Conservation (phyloP, 768 basidiomycete genomes). For the Macrolepiota albuminosa region DNA sequence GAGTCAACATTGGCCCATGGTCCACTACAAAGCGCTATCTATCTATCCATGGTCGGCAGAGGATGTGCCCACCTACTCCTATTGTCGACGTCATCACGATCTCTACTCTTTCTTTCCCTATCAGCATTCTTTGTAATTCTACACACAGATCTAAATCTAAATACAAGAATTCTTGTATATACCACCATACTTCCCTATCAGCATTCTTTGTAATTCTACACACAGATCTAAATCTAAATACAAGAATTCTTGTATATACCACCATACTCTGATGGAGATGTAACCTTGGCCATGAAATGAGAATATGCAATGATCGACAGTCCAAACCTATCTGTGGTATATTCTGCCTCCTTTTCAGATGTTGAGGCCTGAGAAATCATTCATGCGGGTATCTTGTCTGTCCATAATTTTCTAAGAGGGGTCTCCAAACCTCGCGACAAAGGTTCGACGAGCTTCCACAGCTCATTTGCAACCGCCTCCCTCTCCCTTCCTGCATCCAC, state of each 20-base stretch:
- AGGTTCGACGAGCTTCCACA: conserved; percentile 51
- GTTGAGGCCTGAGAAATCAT: not conserved
- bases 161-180: conserved; percentile 5
- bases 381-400: conserved; percentile 14
- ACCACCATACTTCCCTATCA: conserved; percentile 1
- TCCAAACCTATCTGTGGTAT: not conserved
- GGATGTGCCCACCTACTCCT: not conserved
- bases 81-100: conserved; percentile 10
- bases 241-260: conserved; percentile 3
- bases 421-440: conserved; percentile 32
- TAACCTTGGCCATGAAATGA: not conserved
- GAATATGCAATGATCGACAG: not conserved
- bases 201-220: conserved; percentile 14
- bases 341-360: not conserved
- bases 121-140: conserved; percentile 13
- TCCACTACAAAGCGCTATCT: conserved; percentile 3
- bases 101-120: conserved; percentile 11
- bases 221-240: conserved; percentile 8
- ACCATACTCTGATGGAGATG: not conserved
- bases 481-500: conserved; percentile 53
- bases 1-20: not conserved
- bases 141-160: conserved; percentile 9
- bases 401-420: conserved; percentile 53
- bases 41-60: conserved; percentile 6
- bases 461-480: conserved; percentile 45